Conservation (phyloP, 1,284 basidiomycete genomes). For the Rhodotorula sp. region DNA sequence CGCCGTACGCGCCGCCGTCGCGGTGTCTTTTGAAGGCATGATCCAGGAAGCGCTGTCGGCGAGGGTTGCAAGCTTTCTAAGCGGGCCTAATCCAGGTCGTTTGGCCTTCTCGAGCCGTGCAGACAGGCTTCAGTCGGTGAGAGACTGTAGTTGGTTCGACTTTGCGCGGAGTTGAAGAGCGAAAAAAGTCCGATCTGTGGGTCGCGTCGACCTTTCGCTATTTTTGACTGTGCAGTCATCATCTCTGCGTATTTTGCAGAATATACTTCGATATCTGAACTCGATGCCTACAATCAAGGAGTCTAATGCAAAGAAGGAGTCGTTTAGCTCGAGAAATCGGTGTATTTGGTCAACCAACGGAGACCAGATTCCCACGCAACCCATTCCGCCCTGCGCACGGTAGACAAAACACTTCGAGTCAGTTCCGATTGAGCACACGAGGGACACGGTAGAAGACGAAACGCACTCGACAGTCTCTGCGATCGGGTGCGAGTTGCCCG, state of each 20-base stretch:
- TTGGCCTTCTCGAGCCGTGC: not conserved
- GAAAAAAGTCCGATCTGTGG: too few relatives aligned
- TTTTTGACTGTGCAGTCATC: too few relatives aligned
- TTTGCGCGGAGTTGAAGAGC: too few relatives aligned
- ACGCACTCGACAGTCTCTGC: constrained; percentile 49
- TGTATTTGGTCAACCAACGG: constrained; percentile 26
- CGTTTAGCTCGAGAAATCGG: constrained; percentile 9
- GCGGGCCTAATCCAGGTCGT: too few relatives aligned
- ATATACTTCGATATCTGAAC: not conserved
- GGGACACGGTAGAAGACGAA: not conserved
- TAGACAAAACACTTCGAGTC: not conserved
- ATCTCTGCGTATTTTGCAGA: not conserved
- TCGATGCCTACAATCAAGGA: too few relatives aligned
- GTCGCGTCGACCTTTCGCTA: too few relatives aligned
- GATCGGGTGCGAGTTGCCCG: constrained; percentile 62
- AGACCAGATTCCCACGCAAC: constrained; percentile 29
- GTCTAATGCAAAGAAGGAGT: too few relatives aligned
- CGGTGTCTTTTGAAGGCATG: too few relatives aligned
- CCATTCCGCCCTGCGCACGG: constrained; percentile 17
- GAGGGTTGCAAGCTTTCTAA: not conserved
- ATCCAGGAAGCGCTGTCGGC: not conserved
- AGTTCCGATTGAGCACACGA: not conserved
- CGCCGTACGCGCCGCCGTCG: constrained; percentile 8
- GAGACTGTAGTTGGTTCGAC: not conserved
- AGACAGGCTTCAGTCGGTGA: not conserved